These are phyloP conservation scores for Pneumocystis jirovecii DNA, from an alignment of 1,139 yeast species.

Conservation along the genomic window DNA sequence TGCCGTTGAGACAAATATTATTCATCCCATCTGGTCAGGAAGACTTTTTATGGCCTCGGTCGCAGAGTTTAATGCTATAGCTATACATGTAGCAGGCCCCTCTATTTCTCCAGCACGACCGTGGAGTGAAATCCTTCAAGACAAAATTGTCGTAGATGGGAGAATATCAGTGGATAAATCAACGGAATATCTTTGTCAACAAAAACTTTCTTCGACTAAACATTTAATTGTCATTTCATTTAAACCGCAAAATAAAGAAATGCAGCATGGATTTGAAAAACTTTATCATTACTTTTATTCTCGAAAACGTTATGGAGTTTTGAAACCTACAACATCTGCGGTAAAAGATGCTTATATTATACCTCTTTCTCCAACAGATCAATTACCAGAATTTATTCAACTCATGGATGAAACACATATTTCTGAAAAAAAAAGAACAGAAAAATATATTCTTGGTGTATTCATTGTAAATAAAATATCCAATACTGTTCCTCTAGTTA, in stretches of 20 bases:
- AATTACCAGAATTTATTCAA: slow-evolving; percentile 21
- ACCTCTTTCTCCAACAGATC: slow-evolving; percentile 26
- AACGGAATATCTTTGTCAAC: slow-evolving; percentile 35
- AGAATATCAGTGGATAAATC: slow-evolving; percentile 42
- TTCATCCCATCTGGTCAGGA: slow-evolving; percentile 38
- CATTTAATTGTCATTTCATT: slow-evolving; percentile 39
- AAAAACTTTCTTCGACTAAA: slow-evolving; percentile 34
- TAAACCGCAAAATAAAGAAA: slow-evolving; percentile 16
- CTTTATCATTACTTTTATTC: slow-evolving; percentile 39
- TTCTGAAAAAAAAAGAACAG: slow-evolving; percentile 12
- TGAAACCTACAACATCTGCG: slow-evolving; percentile 33
- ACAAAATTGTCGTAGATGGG: slow-evolving; percentile 40
- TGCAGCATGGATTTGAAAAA: slow-evolving; percentile 29
- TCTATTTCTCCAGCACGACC: slow-evolving; percentile 16
- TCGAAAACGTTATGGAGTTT: slow-evolving; percentile 46
- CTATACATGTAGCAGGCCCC: slow-evolving; percentile 32
- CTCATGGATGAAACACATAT: slow-evolving; percentile 11
- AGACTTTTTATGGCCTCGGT: slow-evolving; percentile 41
- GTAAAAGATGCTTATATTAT: slow-evolving; percentile 56
- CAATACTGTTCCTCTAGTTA: slow-evolving; percentile 19
- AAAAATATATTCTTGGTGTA: slow-evolving; percentile 31
- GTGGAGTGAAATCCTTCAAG: slow-evolving; percentile 15
- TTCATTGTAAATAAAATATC: slow-evolving; percentile 32
- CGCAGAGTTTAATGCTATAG: slow-evolving; percentile 34
- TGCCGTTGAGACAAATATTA: slow-evolving; percentile 20